Conservation (phyloP, 805 yeast genomes). For the Kodamaea lidongshanica region DNA sequence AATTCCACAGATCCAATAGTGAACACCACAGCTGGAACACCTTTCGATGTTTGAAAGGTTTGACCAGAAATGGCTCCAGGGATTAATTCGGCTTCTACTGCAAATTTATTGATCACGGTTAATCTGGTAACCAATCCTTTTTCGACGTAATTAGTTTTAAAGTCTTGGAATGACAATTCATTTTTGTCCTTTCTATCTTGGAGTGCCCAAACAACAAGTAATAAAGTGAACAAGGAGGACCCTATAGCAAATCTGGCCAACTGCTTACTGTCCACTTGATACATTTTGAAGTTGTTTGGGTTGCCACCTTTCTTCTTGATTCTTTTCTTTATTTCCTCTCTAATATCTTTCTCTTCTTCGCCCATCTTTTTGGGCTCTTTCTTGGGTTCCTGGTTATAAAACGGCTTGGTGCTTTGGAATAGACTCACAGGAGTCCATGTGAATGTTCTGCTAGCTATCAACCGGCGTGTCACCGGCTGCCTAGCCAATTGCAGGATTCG, state of each 20-base stretch:
- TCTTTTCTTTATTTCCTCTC: slow-evolving; percentile 29
- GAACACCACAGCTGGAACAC: slow-evolving; percentile 52
- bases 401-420: too few relatives aligned
- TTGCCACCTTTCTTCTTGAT: slow-evolving; percentile 24
- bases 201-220: slow-evolving; percentile 16
- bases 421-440: too few relatives aligned
- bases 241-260: slow-evolving; percentile 8
- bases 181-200: slow-evolving; percentile 14
- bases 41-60: slow-evolving; percentile 32
- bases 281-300: slow-evolving; percentile 26
- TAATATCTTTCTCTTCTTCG: slow-evolving; percentile 27
- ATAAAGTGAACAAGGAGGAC: slow-evolving; percentile 15
- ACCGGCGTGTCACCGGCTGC: too few relatives aligned
- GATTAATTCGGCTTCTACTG: slow-evolving; percentile 64
- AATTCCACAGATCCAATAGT: slow-evolving; percentile 84
- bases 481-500: too few relatives aligned
- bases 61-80: slow-evolving; percentile 38
- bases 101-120: slow-evolving; percentile 63
- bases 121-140: slow-evolving; percentile 72
- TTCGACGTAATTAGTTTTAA: slow-evolving; percentile 70
- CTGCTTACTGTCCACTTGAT: slow-evolving; percentile 15
- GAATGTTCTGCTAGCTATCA: too few relatives aligned
- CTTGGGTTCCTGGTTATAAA: slow-evolving; percentile 1
- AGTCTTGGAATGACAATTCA: slow-evolving; percentile 66
- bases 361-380: slow-evolving; percentile 10